Evolutionary conservation across 192 early-diverging fungal species (phyloP).

Genomic region (Coemansia sp.): DNA sequence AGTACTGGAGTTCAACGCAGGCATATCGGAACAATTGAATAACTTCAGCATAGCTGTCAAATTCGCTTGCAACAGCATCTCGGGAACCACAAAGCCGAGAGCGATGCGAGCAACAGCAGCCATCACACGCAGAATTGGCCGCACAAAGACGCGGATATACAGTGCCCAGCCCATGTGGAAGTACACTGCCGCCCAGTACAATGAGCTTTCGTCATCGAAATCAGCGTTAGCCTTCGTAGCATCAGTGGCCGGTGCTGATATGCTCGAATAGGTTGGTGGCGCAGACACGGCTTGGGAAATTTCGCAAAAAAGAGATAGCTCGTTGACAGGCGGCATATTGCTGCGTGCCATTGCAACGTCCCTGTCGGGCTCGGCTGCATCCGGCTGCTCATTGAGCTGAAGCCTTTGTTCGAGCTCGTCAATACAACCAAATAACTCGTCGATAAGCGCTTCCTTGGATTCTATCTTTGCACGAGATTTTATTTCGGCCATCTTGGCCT

Average conservation of each 20-base stretch:
- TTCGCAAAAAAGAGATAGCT: conserved; percentile 19
- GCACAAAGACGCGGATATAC: conserved; percentile 25
- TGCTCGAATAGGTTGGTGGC: conserved; percentile 11
- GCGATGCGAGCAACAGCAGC: conserved; percentile 7
- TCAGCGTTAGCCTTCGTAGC: conserved; percentile 1
- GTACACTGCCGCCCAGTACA: conserved; percentile 42
- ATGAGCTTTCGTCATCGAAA: background rate
- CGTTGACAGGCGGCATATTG: background rate
- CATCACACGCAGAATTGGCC: conserved; percentile 19
- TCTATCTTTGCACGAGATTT: conserved; percentile 8
- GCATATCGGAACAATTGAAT: background rate
- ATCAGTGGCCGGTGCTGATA: background rate
- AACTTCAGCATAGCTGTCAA: background rate
- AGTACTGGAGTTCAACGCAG: too few species aligned
- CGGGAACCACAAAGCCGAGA: conserved; percentile 16
- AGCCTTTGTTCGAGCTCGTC: conserved; percentile 26
- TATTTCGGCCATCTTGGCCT: conserved; percentile 13
- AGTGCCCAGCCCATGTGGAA: conserved; percentile 41
- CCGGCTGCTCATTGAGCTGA: too few species aligned
- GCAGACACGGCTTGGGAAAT: conserved; percentile 30
- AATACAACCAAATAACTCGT: conserved; percentile 17
- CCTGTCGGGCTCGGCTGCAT: too few species aligned
- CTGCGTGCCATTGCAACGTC: background rate
- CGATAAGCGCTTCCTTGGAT: conserved; percentile 16
- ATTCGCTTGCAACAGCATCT: conserved; percentile 13